phyloP scores from a whole-genome alignment of 345 rosid species.

The Arabidopsis thaliana region DNA sequence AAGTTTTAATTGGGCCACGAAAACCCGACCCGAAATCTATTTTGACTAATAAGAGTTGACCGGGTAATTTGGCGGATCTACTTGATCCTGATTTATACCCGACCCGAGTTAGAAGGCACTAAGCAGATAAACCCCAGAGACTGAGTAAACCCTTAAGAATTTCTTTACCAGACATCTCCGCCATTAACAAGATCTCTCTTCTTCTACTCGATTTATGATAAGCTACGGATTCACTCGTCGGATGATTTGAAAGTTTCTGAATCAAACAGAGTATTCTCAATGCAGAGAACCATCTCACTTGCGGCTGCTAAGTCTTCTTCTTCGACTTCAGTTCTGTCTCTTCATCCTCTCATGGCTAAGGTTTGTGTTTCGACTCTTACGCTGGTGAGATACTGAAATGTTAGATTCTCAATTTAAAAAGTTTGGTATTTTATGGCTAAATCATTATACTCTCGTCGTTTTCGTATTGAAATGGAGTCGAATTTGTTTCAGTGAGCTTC shows the following conservation, averaged over 20 bases:
- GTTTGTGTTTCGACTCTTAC: slow-evolving; percentile 41
- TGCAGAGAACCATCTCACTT: slow-evolving; percentile 45
- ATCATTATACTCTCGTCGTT: background rate
- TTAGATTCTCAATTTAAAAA: background rate
- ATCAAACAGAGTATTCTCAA: slow-evolving; percentile 29
- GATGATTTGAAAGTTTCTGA: slow-evolving; percentile 32
- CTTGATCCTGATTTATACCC: background rate
- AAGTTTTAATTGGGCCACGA: slow-evolving; percentile 23
- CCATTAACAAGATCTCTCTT: slow-evolving; percentile 14
- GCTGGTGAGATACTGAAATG: background rate
- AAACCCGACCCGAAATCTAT: background rate
- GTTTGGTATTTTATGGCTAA: background rate
- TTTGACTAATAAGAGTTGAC: background rate
- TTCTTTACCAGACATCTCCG: slow-evolving; percentile 35
- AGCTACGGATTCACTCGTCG: slow-evolving; percentile 6
- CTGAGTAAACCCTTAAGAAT: slow-evolving; percentile 42
- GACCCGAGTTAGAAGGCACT: slow-evolving; percentile 24
- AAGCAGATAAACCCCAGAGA: slow-evolving; percentile 40
- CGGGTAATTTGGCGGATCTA: background rate
- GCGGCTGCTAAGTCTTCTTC: slow-evolving; percentile 39
- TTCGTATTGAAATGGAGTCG: background rate
- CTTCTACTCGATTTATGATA: slow-evolving; percentile 35
- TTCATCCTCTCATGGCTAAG: slow-evolving; percentile 58
- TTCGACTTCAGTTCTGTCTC: slow-evolving; percentile 46
- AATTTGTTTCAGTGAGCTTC: slow-evolving; percentile 18